Evolutionary conservation across 305 asterid genomes (phyloP).

Genomic region (Vinca major): DNA sequence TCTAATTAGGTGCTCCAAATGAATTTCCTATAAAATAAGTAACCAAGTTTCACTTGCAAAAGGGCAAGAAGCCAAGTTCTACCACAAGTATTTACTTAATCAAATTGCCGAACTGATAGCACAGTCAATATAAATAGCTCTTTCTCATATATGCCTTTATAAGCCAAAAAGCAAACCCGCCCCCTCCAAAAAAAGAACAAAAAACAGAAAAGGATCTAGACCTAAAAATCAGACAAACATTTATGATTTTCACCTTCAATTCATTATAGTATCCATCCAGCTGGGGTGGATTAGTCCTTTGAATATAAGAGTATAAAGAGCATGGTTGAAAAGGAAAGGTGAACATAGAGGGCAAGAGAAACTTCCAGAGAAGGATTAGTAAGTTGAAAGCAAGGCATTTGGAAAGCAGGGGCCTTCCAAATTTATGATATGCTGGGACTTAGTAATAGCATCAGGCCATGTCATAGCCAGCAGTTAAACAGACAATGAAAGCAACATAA

Average conservation of each 20-base stretch:
- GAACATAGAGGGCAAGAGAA: background rate
- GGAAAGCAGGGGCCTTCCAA: background rate
- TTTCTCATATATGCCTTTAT: background rate
- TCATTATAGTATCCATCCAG: background rate
- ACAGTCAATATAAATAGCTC: background rate
- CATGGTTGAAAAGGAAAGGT: background rate
- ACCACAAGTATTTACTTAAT: background rate
- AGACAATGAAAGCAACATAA: background rate
- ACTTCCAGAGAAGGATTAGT: background rate
- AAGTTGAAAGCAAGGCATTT: background rate
- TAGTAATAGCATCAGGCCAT: background rate
- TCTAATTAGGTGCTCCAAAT: conserved; percentile 7
- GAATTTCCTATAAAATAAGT: background rate
- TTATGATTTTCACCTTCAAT: background rate
- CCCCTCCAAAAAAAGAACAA: no score
- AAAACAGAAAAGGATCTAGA: background rate
- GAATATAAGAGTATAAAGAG: background rate
- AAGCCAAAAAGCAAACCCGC: background rate
- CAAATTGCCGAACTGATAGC: background rate
- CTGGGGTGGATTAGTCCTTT: background rate
- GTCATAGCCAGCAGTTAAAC: background rate
- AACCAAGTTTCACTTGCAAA: background rate
- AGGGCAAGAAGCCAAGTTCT: conserved; percentile 1
- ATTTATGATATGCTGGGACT: background rate
- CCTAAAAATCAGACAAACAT: conserved; percentile 4